Evolutionary conservation across 78 protist species (phyloP).

Genomic region (Anaeramoeba ignava): DNA sequence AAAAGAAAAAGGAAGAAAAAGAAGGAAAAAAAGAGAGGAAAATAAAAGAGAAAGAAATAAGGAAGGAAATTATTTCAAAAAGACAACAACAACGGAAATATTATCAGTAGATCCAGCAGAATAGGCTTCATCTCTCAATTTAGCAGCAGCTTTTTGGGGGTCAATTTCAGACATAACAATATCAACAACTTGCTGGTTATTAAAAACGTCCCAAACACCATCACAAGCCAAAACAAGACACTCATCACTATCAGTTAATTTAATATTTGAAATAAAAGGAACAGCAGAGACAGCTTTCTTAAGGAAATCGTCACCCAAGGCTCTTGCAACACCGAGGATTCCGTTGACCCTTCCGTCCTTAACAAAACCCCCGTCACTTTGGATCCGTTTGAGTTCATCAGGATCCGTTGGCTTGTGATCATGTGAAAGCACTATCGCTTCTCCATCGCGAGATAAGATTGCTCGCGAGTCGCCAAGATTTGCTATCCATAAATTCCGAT

Average conservation of each 20-base stretch:
- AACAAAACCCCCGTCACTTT: slow-evolving; percentile 43
- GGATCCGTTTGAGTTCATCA: slow-evolving; percentile 30
- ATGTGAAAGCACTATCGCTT: neutral
- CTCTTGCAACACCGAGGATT: slow-evolving; percentile 47
- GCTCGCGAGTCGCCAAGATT: slow-evolving; percentile 71
- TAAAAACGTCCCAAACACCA: slow-evolving; percentile 80
- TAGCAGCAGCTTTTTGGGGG: slow-evolving; percentile 49
- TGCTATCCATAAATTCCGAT: slow-evolving; percentile 29
- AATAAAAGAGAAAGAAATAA: no score
- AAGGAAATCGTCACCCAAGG: slow-evolving; percentile 59
- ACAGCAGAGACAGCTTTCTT: slow-evolving; percentile 41
- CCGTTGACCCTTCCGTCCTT: slow-evolving; percentile 48
- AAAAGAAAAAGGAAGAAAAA: no score
- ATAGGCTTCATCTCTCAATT: slow-evolving; percentile 51
- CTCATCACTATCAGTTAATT: slow-evolving; percentile 31
- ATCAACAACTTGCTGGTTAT: slow-evolving; percentile 50
- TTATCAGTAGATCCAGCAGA: slow-evolving; percentile 52
- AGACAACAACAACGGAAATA: slow-evolving; percentile 28
- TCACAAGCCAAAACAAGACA: slow-evolving; percentile 70
- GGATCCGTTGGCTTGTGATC: slow-evolving; percentile 40
- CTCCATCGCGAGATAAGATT: slow-evolving; percentile 23
- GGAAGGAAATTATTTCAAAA: neutral
- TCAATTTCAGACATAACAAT: slow-evolving; percentile 37
- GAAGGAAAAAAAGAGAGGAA: no score
- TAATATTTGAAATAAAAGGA: slow-evolving; percentile 45